Base-by-base conservation (phyloP, 2,329 filamentous ascomycete genomes). In the Xylariaceae sp. region DNA sequence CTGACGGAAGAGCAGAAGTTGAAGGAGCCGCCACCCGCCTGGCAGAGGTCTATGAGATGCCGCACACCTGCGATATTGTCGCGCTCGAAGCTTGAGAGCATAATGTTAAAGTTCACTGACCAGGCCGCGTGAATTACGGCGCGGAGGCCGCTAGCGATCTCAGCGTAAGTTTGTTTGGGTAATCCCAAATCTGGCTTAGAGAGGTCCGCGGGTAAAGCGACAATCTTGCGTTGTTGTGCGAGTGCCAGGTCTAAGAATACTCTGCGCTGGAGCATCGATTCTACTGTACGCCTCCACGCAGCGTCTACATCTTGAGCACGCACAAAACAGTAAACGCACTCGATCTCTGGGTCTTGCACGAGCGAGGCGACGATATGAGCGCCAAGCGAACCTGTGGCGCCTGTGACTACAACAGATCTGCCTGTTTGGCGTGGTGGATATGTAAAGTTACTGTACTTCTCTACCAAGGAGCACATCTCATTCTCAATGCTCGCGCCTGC, bases 361-460 rank as follows among this genome's bases (percentile, higher is more conserved):
- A 89, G 77, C n/a, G 83, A 79, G 3, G 80, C 77, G 1, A 84
- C 74, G 1, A 86, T 72, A 59, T 87, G 84, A 0, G 82, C 76
- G 1, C 86, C 86, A 0, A 89, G 73, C 1, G 84, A 85, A 1
- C 86, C 86, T 0, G 86, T 89, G 0, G 81, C 79, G 1, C 86
- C 86, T 0, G 86, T 89, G 3, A 89, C 67, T 1, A 85, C 68
- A 41, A 64, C 54, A 16, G 26, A 67, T 63, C 41, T 60, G 39
- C 43, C 62, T 44, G 62, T 59, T 8, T 67, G 59, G 0, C 76
- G 78, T 3, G 66, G 70, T 1, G 74, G 67, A 4, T 83, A 64
- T 65, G 20, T 27, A 36, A 73, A 64, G 0, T 30, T 13, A 13
- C 27, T 30, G 27, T 30, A 30, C 7, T 30, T 13, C 7, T 30